Conservation (phyloP, 2,329 filamentous ascomycete species). For the Aotearoamyces nothofagi region DNA sequence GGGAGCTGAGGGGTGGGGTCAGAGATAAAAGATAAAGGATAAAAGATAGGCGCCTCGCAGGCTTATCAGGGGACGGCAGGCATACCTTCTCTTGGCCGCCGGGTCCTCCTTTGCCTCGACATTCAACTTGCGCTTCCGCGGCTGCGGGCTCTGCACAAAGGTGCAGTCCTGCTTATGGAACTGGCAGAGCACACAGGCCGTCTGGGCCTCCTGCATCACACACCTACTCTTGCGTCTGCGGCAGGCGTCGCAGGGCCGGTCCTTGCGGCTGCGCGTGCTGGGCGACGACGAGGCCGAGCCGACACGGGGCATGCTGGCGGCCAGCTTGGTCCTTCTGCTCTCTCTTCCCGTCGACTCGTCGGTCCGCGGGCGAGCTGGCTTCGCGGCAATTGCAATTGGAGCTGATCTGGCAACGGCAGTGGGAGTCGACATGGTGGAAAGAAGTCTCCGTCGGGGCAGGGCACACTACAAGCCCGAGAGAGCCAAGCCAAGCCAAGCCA, state of each 20-base stretch:
- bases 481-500: neutral
- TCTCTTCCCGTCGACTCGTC: slow-evolving; percentile 30
- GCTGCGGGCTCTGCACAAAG: slow-evolving; percentile 59
- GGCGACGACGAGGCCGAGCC: slow-evolving; percentile 34
- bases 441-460: slow-evolving; percentile 1
- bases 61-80: neutral
- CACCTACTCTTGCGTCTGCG: slow-evolving; percentile 58
- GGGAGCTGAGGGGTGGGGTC: too few relatives aligned
- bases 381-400: slow-evolving; percentile 51
- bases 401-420: slow-evolving; percentile 41
- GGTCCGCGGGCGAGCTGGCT: slow-evolving; percentile 31
- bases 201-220: slow-evolving; percentile 62
- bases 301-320: slow-evolving; percentile 34
- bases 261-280: slow-evolving; percentile 28
- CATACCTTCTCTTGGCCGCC: slow-evolving; percentile 53
- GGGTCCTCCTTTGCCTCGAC: slow-evolving; percentile 38
- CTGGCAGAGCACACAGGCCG: slow-evolving; percentile 61
- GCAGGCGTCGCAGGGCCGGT: slow-evolving; percentile 58
- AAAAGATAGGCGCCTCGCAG: too few relatives aligned
- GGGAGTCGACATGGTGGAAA: slow-evolving; percentile 33
- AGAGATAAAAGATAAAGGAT: too few relatives aligned
- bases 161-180: slow-evolving; percentile 68
- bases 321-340: slow-evolving; percentile 12
- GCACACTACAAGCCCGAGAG: neutral
- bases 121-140: slow-evolving; percentile 66